These are phyloP conservation scores for Arbutus unedo DNA, from an alignment of 148 eudicot genomes.

Conservation along the genomic window DNA sequence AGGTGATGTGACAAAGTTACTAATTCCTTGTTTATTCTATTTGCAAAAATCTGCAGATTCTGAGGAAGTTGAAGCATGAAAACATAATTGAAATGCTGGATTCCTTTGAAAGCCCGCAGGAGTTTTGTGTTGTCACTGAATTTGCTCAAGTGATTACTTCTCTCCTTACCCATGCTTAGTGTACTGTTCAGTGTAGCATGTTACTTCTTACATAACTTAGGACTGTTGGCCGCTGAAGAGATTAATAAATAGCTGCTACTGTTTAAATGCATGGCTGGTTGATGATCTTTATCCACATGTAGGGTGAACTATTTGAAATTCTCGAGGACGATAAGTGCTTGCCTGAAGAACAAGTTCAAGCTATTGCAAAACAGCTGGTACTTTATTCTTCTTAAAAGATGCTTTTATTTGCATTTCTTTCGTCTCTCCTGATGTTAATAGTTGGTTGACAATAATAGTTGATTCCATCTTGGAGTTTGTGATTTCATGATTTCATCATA, in stretches of 20 bases:
- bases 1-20: background rate
- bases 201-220: background rate
- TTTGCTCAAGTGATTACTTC: constrained; percentile 76
- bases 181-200: background rate
- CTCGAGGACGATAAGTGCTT: constrained; percentile 96
- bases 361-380: constrained; percentile 98
- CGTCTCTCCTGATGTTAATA: background rate
- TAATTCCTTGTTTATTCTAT: constrained; percentile 1
- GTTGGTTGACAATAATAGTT: background rate
- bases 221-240: background rate
- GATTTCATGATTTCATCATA: background rate
- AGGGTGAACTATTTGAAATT: constrained; percentile 97
- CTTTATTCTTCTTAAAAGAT: constrained; percentile 9
- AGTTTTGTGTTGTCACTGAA: constrained; percentile 96
- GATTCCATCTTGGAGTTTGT: background rate
- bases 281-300: constrained; percentile 19
- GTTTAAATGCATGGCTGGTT: background rate
- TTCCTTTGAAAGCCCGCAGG: constrained; percentile 91
- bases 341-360: constrained; percentile 98
- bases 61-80: constrained; percentile 91
- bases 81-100: constrained; percentile 96
- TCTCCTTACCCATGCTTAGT: constrained; percentile 5
- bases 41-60: constrained; percentile 46
- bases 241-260: background rate
- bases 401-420: background rate